Percentiles rank a stretch among this genome's conserved stretches.
Conservation (phyloP, 106 monocot species). For the Hemerocallis citrina region DNA sequence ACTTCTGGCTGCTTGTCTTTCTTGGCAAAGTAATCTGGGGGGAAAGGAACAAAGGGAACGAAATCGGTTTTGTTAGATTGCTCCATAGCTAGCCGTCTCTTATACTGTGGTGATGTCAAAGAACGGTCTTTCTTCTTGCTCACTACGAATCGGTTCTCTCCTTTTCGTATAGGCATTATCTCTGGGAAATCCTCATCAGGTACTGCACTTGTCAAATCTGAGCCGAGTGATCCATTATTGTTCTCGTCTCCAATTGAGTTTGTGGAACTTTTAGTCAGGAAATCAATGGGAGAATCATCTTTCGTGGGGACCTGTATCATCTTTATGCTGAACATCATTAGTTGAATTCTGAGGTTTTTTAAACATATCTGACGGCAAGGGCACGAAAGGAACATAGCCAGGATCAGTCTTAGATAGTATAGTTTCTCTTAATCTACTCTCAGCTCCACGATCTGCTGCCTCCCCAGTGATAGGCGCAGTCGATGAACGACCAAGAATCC, state of each 20-base stretch:
- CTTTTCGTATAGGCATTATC: constrained; percentile 89
- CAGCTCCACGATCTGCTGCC: neutral
- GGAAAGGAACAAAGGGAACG: constrained; percentile 96
- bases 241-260: constrained; percentile 5
- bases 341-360: constrained; percentile 20
- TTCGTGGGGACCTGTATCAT: constrained; percentile 1
- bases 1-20: constrained; percentile 47
- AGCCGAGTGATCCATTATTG: constrained; percentile 12
- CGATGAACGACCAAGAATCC: constrained; percentile 60
- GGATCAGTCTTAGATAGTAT: constrained; percentile 29
- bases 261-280: neutral
- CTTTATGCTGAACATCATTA: constrained; percentile 9
- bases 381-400: constrained; percentile 66
- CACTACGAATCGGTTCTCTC: constrained; percentile 71
- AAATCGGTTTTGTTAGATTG: constrained; percentile 64
- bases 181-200: constrained; percentile 64
- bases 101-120: constrained; percentile 71
- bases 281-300: constrained; percentile 6
- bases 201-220: constrained; percentile 14
- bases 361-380: constrained; percentile 61
- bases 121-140: constrained; percentile 80
- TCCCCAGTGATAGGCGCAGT: constrained; percentile 7
- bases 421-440: constrained; percentile 20
- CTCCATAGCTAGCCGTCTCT: constrained; percentile 71
- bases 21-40: constrained; percentile 93